Evolutionary conservation across 1,139 yeast genomes (phyloP).

Genomic region (Diutina neorugosa): DNA sequence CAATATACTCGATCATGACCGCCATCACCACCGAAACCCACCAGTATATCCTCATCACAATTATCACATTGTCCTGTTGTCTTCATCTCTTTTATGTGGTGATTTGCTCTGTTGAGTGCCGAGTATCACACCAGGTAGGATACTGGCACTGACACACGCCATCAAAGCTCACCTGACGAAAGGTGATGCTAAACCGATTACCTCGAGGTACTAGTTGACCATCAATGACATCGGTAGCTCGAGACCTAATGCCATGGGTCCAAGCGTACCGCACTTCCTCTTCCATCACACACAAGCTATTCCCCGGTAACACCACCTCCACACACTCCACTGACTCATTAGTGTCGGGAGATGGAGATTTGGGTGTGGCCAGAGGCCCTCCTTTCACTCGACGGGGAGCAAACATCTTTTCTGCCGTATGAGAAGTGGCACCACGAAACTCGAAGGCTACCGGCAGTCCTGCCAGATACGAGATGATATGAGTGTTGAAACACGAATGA

Average conservation of each 20-base stretch:
- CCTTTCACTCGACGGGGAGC: not conserved
- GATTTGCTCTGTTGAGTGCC: not conserved
- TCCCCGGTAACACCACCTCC: not conserved
- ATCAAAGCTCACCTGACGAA: not conserved
- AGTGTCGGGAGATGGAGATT: not conserved
- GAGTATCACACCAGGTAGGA: constrained; percentile 1
- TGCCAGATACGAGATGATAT: not conserved
- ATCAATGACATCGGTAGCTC: not conserved
- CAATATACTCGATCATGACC: not conserved
- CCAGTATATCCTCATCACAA: too few relatives aligned
- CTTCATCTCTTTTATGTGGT: not conserved
- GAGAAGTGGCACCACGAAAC: not conserved
- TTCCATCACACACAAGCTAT: not conserved
- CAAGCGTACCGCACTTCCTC: not conserved
- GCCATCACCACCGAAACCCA: not conserved
- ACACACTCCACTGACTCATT: not conserved
- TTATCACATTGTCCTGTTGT: too few relatives aligned
- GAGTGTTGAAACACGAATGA: constrained; percentile 1
- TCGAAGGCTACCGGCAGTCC: not conserved
- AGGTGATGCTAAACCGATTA: not conserved
- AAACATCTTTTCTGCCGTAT: constrained; percentile 1
- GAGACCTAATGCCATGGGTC: constrained; percentile 2
- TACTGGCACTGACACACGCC: not conserved
- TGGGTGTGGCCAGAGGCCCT: not conserved
- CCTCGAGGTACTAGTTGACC: not conserved